Conservation (phyloP, 495 filamentous ascomycete genomes). For the Penicillium arizonense region DNA sequence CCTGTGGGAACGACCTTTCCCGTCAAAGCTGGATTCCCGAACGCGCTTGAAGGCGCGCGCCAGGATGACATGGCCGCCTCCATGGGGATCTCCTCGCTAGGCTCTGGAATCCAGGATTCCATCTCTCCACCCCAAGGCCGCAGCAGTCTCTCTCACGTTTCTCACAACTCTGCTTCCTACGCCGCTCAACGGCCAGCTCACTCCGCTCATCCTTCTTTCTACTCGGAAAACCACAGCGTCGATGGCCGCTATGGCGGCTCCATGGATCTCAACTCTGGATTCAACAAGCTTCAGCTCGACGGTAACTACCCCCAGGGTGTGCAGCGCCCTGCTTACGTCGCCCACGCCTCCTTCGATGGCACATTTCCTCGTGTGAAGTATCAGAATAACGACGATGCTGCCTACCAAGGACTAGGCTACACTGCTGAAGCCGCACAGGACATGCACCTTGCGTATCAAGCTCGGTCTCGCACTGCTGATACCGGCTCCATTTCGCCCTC, state of each 20-base stretch:
- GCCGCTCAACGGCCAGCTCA: conserved; percentile 31
- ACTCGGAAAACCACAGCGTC: conserved; percentile 38
- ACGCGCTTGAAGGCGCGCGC: conserved; percentile 27
- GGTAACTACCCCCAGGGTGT: conserved; percentile 17
- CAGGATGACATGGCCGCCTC: conserved; percentile 28
- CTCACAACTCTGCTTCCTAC: conserved; percentile 42
- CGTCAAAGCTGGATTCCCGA: conserved; percentile 28
- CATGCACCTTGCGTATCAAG: conserved; percentile 30
- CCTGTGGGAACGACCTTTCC: conserved; percentile 31
- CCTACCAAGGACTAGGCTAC: conserved; percentile 29
- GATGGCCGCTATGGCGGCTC: conserved; percentile 32
- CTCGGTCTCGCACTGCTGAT: conserved; percentile 27
- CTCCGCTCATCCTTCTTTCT: conserved; percentile 38
- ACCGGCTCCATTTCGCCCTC: conserved; percentile 50
- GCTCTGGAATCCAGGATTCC: conserved; percentile 28
- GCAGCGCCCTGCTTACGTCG: conserved; percentile 30
- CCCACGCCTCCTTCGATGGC: conserved; percentile 34
- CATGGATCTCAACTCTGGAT: conserved; percentile 29
- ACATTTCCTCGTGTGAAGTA: conserved; percentile 32
- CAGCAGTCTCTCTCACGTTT: conserved; percentile 33
- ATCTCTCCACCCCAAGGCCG: conserved; percentile 28
- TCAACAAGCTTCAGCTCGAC: conserved; percentile 40
- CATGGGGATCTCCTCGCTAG: conserved; percentile 29
- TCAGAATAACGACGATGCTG: conserved; percentile 26
- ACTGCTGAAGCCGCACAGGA: conserved; percentile 27